Evolutionary conservation across 75 land plant species (phyloP), one percentile per base, ranked within the genome.

Genomic region (Cunninghamia lanceolata): DNA sequence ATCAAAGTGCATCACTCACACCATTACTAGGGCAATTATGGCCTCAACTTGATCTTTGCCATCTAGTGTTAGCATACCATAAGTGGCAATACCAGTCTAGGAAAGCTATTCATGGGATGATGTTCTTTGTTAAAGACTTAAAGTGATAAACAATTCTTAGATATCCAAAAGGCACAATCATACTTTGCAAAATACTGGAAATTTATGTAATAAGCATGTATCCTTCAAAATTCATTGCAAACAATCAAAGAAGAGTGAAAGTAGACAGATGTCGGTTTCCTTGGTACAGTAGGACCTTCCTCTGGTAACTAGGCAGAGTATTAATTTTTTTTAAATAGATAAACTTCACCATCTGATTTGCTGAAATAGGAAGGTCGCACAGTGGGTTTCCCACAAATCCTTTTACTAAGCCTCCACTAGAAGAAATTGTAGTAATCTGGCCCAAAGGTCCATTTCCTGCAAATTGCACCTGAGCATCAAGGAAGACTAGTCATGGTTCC

Each of bases 331-430:
- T n/a, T n/a, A n/a, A n/a, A n/a, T n/a, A n/a, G 2, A 21, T 5
- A 50, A 11, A 11, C 71, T 40, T 25, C 63, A 91, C 92, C 85
- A 89, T 91, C 35, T 87, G 87, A 83, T 84, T 84, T 80, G 50
- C 84, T 30, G 86, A 85, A 46, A 83, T 74, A 28, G 91, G 85
- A 46, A 87, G 84, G 43, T 91, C 88, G 74, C 90, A 87, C 21
- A 89, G 56, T 40, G 92, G 92, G 76, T 91, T 89, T 40, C 85
- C 90, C 66, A 91, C 92, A 87, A 91, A 91, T 28, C 92, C 92
- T 89, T 91, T 91, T 25, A 91, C 92, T 66, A 45, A 76, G 25
- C 88, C 87, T 39, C 34, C 79, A 43, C 82, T 36, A 68, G 88
- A 45, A 39, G 90, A 83, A 10, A 90, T 77, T 43, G 91, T 66